These are phyloP conservation scores for Pythium phragmitis DNA, from an alignment of 352 stramenopile genomes.

Conservation along the genomic window DNA sequence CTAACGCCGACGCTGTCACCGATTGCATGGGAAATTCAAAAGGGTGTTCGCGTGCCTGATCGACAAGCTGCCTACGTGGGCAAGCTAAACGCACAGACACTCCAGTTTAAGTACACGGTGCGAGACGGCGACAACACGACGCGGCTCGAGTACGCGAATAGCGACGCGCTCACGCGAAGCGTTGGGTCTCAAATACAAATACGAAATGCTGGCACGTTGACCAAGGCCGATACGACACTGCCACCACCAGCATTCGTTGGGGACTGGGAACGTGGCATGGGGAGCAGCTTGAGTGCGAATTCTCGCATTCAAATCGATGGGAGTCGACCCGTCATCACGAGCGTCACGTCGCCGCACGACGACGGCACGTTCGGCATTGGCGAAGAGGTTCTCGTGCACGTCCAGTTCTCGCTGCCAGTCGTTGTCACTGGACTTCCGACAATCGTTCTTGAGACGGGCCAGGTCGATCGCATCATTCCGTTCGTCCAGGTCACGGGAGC, in stretches of 20 bases:
- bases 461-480: constrained; percentile 57
- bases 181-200: constrained; percentile 34
- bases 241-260: constrained; percentile 48
- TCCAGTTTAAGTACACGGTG: constrained; percentile 70
- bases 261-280: constrained; percentile 60
- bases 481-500: constrained; percentile 45
- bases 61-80: constrained; percentile 37
- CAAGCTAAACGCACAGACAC: constrained; percentile 33
- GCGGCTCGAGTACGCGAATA: constrained; percentile 64
- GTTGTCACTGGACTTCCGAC: constrained; percentile 54
- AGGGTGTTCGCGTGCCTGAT: constrained; percentile 43
- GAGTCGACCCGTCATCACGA: constrained; percentile 39
- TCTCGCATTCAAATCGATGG: constrained; percentile 55
- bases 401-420: constrained; percentile 70
- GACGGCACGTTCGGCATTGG: constrained; percentile 76
- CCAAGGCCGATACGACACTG: constrained; percentile 41
- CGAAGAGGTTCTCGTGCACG: constrained; percentile 64
- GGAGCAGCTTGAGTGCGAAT: constrained; percentile 56
- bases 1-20: constrained; percentile 41
- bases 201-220: constrained; percentile 35
- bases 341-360: constrained; percentile 52
- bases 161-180: constrained; percentile 51
- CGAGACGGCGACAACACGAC: constrained; percentile 53
- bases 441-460: constrained; percentile 62
- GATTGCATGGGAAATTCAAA: constrained; percentile 65